Base-by-base conservation (phyloP, 768 basidiomycete species). In the Podaxis pistillaris region DNA sequence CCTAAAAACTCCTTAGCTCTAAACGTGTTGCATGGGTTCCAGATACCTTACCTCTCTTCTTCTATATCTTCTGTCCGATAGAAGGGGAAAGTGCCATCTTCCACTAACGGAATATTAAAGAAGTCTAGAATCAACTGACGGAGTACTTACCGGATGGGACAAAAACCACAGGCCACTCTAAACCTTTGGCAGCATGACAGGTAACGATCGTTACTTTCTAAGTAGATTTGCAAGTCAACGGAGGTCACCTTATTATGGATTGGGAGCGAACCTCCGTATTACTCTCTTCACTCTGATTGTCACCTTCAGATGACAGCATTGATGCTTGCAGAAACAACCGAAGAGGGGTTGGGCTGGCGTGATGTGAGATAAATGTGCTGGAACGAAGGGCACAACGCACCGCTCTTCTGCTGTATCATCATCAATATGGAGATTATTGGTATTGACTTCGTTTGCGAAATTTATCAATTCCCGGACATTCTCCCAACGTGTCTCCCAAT, bases 101-200 rank as follows among this genome's bases (percentile, higher is more conserved):
- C 93, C 2, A 87, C 91, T 91, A 61, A 22, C 17, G 17, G 44
- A 33, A 36, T 49, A 41, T 62, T 57, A 67, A 41, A 56, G 17
- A 51, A 19, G 24, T 41, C 5, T 33, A 15, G 19, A 30, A 33
- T 24, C 40, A 53, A 7, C 50, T 38, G 17, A 47, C 37, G 13
- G 40, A 62, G 9, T 37, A 26, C 67, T 64, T 69, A 88, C 88
- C 86, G 13, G 88, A 84, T 24, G 90, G 89, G 19, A 92, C 77
- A 64, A 95, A 87, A 0, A 95, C 92, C 1, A 94, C 89, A 0
- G 94, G 93, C 93, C 93, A 96, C 73, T 96, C 94, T 7, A 95
- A 76, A 0, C 94, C 93, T 72, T 96, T 96, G 0, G 93, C 93
- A 37, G 92, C 85, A 75, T 96, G 94, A 59, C 93, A 93, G 0